Evolutionary conservation across 495 filamentous ascomycete species (phyloP).

Genomic region (Podospora australis): DNA sequence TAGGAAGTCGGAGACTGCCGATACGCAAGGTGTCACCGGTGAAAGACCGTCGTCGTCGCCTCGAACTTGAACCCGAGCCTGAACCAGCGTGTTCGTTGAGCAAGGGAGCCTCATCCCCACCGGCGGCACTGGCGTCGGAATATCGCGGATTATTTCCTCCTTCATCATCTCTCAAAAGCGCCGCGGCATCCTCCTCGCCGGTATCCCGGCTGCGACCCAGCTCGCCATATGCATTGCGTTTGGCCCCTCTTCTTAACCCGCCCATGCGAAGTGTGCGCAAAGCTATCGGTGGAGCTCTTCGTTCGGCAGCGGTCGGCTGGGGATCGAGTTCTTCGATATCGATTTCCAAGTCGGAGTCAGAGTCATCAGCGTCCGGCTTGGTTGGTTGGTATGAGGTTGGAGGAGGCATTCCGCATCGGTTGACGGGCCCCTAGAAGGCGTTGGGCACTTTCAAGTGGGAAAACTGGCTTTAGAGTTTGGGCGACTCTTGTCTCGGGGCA

Average conservation of each 20-base stretch:
- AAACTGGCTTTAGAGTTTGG: conserved; percentile 5
- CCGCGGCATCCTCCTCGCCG: conserved; percentile 50
- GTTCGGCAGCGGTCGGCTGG: conserved; percentile 32
- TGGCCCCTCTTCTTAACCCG: conserved; percentile 44
- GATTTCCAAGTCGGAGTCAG: conserved; percentile 64
- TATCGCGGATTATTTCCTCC: conserved; percentile 42
- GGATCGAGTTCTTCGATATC: conserved; percentile 70
- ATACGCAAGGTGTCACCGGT: conserved; percentile 30
- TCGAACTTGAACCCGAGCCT: conserved; percentile 7
- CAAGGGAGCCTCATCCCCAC: conserved; percentile 62
- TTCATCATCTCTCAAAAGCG: conserved; percentile 51
- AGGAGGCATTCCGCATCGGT: conserved; percentile 48
- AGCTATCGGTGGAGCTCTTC: conserved; percentile 56
- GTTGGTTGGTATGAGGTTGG: conserved; percentile 42
- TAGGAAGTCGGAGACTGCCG: conserved; percentile 42
- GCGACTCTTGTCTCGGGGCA: neutral
- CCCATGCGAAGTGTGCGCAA: conserved; percentile 62
- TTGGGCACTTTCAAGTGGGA: neutral
- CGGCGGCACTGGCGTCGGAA: conserved; percentile 44
- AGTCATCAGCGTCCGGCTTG: conserved; percentile 47
- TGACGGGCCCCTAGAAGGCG: conserved; percentile 7
- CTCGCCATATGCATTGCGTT: conserved; percentile 52
- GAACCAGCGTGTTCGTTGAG: conserved; percentile 38
- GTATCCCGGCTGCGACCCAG: conserved; percentile 49
- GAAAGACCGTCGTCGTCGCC: conserved; percentile 26